Evolutionary conservation across 805 yeast genomes (phyloP), one percentile per base, ranked within the genome.

Genomic region (Sugiyamaella smithiae): DNA sequence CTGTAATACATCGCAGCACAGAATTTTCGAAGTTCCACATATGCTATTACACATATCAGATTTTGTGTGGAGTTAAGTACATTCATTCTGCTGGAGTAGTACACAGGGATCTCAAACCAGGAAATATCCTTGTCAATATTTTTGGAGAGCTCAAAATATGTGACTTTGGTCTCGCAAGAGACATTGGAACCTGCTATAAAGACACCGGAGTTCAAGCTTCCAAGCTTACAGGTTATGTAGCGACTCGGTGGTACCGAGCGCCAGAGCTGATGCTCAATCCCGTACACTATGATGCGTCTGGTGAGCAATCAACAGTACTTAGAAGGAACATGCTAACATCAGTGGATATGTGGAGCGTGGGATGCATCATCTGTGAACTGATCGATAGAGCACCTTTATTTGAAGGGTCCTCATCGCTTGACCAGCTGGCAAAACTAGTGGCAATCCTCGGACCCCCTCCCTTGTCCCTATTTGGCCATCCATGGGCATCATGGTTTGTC

Each of bases 231-330:
- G 50, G 53, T 57, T 90, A 90, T 62, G 97, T 90, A 20, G 97
- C 97, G 0, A 90, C 97, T 0, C 70, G 97, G 50, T 90, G 97
- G 96, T 90, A 90, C 61, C 73, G 98, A 40, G 97, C 97, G 0
- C 98, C 98, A 0, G 98, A 90, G 60, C 72, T 90, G 42, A 78
- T 90, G 38, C 66, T 89, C 28, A 75, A 85, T 8, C 73, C 76
- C 49, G 75, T 72, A 45, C 60, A 57, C 14, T 88, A 88, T 61
- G 75, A 81, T 2, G 84, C 84, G 49, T 73, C 79, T 2, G 49
- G 59, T 56, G 48, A 40, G 59, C 40, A 2, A 3, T 8, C 6
- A 5, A 9, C 9, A n/a, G 43, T 14, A 11, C 14, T 3, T 24
- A 32, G 17, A 9, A n/a, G n/a, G n/a, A 31, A 11, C 4, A 19